Evolutionary conservation across 2,329 filamentous ascomycete species (phyloP).

Genomic region (Sporothrix phasma): DNA sequence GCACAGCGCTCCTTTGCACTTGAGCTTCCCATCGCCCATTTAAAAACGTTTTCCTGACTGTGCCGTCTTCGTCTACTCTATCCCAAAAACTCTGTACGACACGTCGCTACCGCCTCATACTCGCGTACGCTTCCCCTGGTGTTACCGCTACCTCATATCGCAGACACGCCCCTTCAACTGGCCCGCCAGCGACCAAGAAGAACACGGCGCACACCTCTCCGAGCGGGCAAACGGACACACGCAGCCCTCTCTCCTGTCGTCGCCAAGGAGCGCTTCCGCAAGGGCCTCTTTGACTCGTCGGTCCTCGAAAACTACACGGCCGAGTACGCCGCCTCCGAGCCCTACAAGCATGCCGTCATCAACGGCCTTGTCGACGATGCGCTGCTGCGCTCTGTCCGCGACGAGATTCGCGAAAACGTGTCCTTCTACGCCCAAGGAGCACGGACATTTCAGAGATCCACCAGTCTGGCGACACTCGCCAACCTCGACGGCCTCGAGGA

Average conservation of each 20-base stretch:
- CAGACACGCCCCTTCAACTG: too few relatives aligned
- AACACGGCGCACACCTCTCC: neutral
- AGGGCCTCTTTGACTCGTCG: slow-evolving; percentile 52
- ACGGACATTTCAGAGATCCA: slow-evolving; percentile 99
- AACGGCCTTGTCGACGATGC: slow-evolving; percentile 65
- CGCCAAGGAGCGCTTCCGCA: slow-evolving; percentile 50
- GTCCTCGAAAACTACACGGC: slow-evolving; percentile 49
- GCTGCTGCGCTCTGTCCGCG: slow-evolving; percentile 75
- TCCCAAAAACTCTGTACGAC: too few relatives aligned
- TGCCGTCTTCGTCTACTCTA: too few relatives aligned
- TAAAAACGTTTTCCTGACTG: too few relatives aligned
- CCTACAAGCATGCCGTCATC: slow-evolving; percentile 92
- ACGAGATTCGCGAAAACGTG: slow-evolving; percentile 82
- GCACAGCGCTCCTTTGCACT: too few relatives aligned
- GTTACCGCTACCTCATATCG: too few relatives aligned
- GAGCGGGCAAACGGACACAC: too few relatives aligned
- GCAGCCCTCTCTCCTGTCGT: slow-evolving; percentile 40
- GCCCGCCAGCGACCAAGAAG: neutral
- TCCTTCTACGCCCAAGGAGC: slow-evolving; percentile 96
- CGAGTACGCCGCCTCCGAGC: slow-evolving; percentile 53
- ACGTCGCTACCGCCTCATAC: too few relatives aligned
- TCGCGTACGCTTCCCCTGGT: too few relatives aligned
- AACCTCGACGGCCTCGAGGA: slow-evolving; percentile 92
- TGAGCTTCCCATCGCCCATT: too few relatives aligned
- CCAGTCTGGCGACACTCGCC: slow-evolving; percentile 91